Evolutionary conservation across 2,329 filamentous ascomycete species (phyloP), one percentile per base, ranked within the genome.

Genomic region (Nakataea oryzae): DNA sequence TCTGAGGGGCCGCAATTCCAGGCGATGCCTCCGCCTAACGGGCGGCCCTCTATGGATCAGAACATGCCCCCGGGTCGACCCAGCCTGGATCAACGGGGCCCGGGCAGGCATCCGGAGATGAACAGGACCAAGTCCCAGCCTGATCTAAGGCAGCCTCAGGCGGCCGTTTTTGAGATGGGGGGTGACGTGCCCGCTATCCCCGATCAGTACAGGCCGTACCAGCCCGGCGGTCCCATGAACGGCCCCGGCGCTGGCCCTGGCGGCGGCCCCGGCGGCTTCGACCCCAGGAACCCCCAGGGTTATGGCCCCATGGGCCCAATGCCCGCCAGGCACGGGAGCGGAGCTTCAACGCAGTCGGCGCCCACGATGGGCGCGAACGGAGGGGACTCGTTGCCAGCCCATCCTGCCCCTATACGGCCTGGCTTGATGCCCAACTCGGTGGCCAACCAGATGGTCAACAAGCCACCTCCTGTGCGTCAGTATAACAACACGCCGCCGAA

Each of bases 101-200:
- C 74, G 62, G 82, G 74, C 67, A 80, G 76, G 69, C 79, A 75
- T 50, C 81, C 79, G 27, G 79, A 83, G 66, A 72, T 87, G 60
- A 82, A 78, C 63, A 81, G 82, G 64, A 84, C 85, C 21, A 86
- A 86, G 66, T 90, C 87, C 13, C 87, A 90, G 69, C 86, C 87
- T 32, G 83, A 89, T 69, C 74, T 89, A 63, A 79, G 83, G 47
- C 80, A 85, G 66, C 80, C 82, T 3, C 85, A 89, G 67, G 79
- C 84, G 2, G 89, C 88, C 11, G 81, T 89, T 1, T 91, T 91
- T 66, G 90, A 91, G 69, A 88, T 93, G 81, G 86, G 84, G 2
- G 81, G 77, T 29, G 86, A 90, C 67, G 73, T 86, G 32, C 85
- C 86, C 13, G 77, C 75, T 54, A 74, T 79, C 69, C 80, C 74